Conservation (phyloP, 2,329 filamentous ascomycete species). For the Helotiales sp. region DNA sequence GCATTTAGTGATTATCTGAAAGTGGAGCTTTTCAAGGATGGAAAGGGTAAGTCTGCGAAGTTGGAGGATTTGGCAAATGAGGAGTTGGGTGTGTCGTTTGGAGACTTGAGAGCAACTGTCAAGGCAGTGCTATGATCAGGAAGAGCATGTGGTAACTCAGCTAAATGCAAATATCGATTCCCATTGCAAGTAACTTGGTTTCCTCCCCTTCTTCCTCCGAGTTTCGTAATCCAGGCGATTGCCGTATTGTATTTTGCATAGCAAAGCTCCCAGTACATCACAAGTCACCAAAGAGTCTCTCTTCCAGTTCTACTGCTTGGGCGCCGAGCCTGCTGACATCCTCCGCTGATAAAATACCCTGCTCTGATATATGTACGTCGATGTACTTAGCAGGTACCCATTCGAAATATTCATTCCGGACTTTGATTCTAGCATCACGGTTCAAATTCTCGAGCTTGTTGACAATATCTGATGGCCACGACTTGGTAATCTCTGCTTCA, state of each 20-base stretch:
- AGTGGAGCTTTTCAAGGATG: slow-evolving; percentile 1
- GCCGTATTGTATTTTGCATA: no score
- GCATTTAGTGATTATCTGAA: slow-evolving; percentile 6
- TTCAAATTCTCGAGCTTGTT: slow-evolving; percentile 21
- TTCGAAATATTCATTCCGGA: slow-evolving; percentile 48
- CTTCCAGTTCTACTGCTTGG: slow-evolving; percentile 34
- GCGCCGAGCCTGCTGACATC: slow-evolving; percentile 32
- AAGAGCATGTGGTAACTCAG: no score
- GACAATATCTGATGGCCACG: slow-evolving; percentile 48
- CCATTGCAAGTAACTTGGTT: neutral
- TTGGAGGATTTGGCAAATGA: slow-evolving; percentile 4
- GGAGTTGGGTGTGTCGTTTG: slow-evolving; percentile 10
- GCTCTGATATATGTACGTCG: slow-evolving; percentile 43
- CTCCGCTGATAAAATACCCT: slow-evolving; percentile 31
- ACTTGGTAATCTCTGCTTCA: slow-evolving; percentile 52
- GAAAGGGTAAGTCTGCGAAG: neutral
- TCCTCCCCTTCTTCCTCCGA: neutral
- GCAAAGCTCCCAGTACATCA: slow-evolving; percentile 1
- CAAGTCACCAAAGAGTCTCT: slow-evolving; percentile 31
- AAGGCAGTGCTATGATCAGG: neutral
- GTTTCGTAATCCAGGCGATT: neutral
- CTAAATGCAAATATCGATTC: neutral
- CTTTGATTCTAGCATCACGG: slow-evolving; percentile 38
- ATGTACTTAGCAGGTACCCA: slow-evolving; percentile 41
- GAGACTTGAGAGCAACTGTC: slow-evolving; percentile 11